Evolutionary conservation across 331 rosid species (phyloP).

Genomic region (Pyrus hybrid): DNA sequence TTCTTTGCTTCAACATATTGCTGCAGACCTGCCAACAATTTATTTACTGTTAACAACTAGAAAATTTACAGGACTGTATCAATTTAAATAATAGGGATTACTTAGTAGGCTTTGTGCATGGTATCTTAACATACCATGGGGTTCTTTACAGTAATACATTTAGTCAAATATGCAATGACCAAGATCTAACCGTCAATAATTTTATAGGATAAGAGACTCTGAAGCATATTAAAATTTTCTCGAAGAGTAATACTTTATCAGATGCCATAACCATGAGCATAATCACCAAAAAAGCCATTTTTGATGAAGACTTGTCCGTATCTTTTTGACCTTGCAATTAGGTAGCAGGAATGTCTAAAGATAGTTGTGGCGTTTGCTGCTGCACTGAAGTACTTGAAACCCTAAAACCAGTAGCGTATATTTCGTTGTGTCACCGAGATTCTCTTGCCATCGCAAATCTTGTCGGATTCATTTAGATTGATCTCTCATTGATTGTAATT

Average conservation of each 20-base stretch:
- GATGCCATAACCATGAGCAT: not conserved
- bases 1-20: not conserved
- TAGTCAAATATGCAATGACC: too few relatives aligned
- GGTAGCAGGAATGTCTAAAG: not conserved
- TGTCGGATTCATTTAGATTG: too few relatives aligned
- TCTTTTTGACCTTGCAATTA: not conserved
- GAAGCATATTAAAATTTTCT: not conserved
- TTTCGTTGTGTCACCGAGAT: too few relatives aligned
- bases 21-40: not conserved
- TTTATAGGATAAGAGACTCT: accelerated
- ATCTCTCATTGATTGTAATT: too few relatives aligned
- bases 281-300: not conserved
- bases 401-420: not conserved
- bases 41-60: not conserved
- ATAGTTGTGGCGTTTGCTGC: not conserved
- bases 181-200: too few relatives aligned
- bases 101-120: not conserved
- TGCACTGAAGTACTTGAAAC: not conserved
- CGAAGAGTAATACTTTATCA: not conserved
- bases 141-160: accelerated
- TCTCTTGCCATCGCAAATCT: too few relatives aligned
- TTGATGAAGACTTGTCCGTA: not conserved
- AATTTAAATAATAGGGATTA: not conserved
- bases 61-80: not conserved
- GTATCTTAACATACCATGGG: not conserved